Evolutionary conservation across 2,329 filamentous ascomycete species (phyloP).

Genomic region (Clonostachys rhizophaga): DNA sequence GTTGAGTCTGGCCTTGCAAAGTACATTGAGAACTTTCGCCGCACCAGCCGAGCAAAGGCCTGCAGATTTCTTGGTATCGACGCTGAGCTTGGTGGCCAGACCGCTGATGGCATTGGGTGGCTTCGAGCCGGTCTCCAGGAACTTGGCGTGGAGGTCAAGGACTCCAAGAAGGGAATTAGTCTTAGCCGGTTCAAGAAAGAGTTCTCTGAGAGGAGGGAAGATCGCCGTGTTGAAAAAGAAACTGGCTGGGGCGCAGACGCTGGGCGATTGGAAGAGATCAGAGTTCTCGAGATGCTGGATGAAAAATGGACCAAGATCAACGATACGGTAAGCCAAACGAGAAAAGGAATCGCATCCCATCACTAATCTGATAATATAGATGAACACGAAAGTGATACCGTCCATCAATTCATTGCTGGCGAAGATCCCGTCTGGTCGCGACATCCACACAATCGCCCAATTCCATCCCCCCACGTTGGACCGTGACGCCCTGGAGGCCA

Average conservation of each 20-base stretch:
- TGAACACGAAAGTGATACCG: constrained; percentile 76
- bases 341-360: not conserved
- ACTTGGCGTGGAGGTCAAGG: constrained; percentile 58
- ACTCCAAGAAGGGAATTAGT: constrained; percentile 47
- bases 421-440: constrained; percentile 81
- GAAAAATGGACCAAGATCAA: constrained; percentile 91
- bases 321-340: constrained; percentile 63
- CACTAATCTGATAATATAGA: constrained; percentile 40
- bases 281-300: constrained; percentile 82
- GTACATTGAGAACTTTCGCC: constrained; percentile 72
- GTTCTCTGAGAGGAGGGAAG: constrained; percentile 73
- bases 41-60: constrained; percentile 75
- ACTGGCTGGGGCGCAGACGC: constrained; percentile 76
- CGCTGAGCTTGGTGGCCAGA: constrained; percentile 76
- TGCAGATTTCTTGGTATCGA: constrained; percentile 90
- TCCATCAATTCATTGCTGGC: constrained; percentile 66
- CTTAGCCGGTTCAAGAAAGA: constrained; percentile 67
- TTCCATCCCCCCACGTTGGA: constrained; percentile 65
- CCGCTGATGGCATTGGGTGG: constrained; percentile 85
- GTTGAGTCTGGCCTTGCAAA: constrained; percentile 62
- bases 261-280: constrained; percentile 76
- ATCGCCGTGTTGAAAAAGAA: constrained; percentile 71
- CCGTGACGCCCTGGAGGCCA: constrained; percentile 55
- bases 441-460: constrained; percentile 70
- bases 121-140: constrained; percentile 71